Evolutionary conservation across 2,329 filamentous ascomycete species (phyloP).

Genomic region (Colletotrichum destructivum): DNA sequence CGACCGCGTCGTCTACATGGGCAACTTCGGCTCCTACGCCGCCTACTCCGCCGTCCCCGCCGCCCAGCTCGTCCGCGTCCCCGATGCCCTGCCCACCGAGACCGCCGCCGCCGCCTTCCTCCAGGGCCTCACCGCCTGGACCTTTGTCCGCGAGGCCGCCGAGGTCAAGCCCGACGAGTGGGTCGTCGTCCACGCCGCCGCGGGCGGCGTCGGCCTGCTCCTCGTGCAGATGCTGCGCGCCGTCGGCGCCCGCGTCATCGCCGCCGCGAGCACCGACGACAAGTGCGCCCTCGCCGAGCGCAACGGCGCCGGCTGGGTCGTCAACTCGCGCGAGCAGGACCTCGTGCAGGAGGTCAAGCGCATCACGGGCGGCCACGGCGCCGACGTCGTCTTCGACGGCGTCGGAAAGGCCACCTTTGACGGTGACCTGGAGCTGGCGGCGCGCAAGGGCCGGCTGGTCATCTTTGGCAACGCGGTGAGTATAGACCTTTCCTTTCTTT

Average conservation of each 20-base stretch:
- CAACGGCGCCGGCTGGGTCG: constrained; percentile 79
- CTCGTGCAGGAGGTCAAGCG: constrained; percentile 73
- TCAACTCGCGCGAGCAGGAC: constrained; percentile 77
- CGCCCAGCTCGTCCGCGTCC: constrained; percentile 73
- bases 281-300: constrained; percentile 80
- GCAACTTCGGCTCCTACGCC: constrained; percentile 65
- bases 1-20: constrained; percentile 81
- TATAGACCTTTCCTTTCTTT: constrained; percentile 7
- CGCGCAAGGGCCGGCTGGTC: constrained; percentile 82
- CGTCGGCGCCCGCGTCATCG: constrained; percentile 84
- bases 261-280: constrained; percentile 80
- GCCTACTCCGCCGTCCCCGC: constrained; percentile 70
- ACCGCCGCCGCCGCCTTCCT: constrained; percentile 79
- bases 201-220: constrained; percentile 84
- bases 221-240: constrained; percentile 81
- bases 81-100: constrained; percentile 72
- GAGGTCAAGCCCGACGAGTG: constrained; percentile 84
- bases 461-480: constrained; percentile 86
- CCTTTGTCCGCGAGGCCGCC: constrained; percentile 82
- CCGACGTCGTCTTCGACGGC: constrained; percentile 86
- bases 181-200: constrained; percentile 88
- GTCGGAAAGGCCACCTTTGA: constrained; percentile 92
- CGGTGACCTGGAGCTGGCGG: constrained; percentile 79
- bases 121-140: constrained; percentile 87
- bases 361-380: constrained; percentile 81